Evolutionary conservation across 768 basidiomycete genomes (phyloP), one percentile per base, ranked within the genome.

Genomic region (Pulveroboletus sp.): DNA sequence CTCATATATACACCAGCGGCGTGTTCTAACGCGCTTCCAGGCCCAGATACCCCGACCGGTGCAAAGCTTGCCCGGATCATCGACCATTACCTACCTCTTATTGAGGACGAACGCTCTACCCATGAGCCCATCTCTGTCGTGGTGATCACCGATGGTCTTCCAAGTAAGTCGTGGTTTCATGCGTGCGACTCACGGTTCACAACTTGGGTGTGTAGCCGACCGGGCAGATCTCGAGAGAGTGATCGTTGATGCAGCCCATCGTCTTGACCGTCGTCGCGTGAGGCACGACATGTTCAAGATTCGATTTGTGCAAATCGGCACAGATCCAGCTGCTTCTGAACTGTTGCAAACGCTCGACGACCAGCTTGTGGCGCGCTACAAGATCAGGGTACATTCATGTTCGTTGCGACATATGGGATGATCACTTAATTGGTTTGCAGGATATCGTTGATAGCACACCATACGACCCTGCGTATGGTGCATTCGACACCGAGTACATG

Each of bases 401-500:
- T 39, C 8, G 0, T 15, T 27, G 8, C n/a, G 21, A 24, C n/a
- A 9, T 32, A 9, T 18, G 24, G 8, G 21, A 35, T n/a, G 18
- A 17, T 28, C 5, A 39, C 45, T 57, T 5, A 59, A 48, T 11
- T 2, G 2, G 14, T 42, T 15, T 9, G 39, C 51, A 76, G 63
- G 77, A 79, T 50, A 71, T 78, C 27, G 75, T 79, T 8, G 77
- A 77, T 57, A 73, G 74, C 33, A 74, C 74, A 5, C 69, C 70
- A 8, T 77, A 52, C 41, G 64, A 69, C 42, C 66, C 59, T 38
- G 58, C 47, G 15, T 50, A 62, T 5, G 68, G 68, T 50, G 51
- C 40, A 5, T 68, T 68, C 21, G 62, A 69, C 51, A 64, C 68
- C 8, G 68, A 68, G 39, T 68, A 69, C 51, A 68, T 68, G 68